phyloP scores from a whole-genome alignment of 1,139 yeast genomes.

The Geotrichum histeridarum region DNA sequence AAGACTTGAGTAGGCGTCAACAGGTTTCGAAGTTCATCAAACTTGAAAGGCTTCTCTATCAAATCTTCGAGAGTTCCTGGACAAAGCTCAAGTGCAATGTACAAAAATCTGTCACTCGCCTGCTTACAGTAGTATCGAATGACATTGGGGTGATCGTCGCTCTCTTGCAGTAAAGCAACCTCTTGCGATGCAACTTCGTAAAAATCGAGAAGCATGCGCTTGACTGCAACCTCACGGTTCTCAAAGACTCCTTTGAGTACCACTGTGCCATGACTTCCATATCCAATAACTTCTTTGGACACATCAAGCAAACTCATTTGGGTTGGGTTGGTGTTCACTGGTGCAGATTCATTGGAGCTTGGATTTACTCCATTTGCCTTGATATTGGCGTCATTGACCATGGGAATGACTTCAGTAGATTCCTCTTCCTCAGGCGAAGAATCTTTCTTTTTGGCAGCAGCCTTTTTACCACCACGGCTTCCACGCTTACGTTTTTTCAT shows the following conservation, averaged over 20 bases:
- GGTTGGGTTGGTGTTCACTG: constrained; percentile 1
- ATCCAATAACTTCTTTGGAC: constrained; percentile 74
- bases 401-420: constrained; percentile 5
- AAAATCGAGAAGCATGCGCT: constrained; percentile 86
- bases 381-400: constrained; percentile 16
- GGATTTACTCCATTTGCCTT: constrained; percentile 2
- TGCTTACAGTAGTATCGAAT: constrained; percentile 90
- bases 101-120: constrained; percentile 76
- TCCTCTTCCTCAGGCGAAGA: constrained; percentile 10
- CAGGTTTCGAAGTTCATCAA: constrained; percentile 1
- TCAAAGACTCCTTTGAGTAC: constrained; percentile 89
- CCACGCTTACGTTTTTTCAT: constrained; percentile 71
- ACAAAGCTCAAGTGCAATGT: constrained; percentile 90
- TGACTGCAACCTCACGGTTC: constrained; percentile 90
- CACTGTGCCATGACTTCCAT: constrained; percentile 95
- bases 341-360: neutral
- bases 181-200: constrained; percentile 96
- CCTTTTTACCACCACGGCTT: constrained; percentile 72
- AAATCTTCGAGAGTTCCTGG: constrained; percentile 84
- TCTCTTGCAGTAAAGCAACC: constrained; percentile 78
- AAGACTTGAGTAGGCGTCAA: constrained; percentile 54
- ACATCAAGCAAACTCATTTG: constrained; percentile 51
- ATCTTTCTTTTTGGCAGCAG: constrained; percentile 10
- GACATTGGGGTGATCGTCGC: constrained; percentile 96
- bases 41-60: constrained; percentile 39